Conservation (phyloP, 176 grass and related monocot species). For the Phyllostachys edulis region DNA sequence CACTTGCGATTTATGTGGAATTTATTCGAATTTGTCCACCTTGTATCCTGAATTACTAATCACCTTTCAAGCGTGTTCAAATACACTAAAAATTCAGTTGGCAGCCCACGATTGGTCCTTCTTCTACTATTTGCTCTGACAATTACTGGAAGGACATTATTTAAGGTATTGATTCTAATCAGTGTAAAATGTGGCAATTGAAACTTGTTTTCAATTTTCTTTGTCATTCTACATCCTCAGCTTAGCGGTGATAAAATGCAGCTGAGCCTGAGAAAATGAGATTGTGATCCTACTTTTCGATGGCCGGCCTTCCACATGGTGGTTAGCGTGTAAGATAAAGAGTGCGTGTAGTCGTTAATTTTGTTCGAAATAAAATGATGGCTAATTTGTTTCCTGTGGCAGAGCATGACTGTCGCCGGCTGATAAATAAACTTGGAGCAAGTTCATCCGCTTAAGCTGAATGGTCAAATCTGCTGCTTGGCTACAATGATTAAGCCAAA, state of each 20-base stretch:
- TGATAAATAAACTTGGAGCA: not conserved
- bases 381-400: not conserved
- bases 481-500: constrained; percentile 32
- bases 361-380: not conserved
- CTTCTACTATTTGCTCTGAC: not conserved
- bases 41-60: not conserved
- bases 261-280: not conserved
- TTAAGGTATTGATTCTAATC: not conserved
- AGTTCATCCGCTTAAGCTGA: not conserved
- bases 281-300: not conserved
- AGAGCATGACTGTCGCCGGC: constrained; percentile 16
- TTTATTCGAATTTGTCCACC: not conserved
- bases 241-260: not conserved
- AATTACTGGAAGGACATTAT: not conserved
- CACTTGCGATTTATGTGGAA: not conserved
- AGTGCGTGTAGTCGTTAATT: not conserved
- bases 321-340: not conserved
- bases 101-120: not conserved
- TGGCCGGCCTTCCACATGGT: not conserved
- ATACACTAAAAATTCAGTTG: not conserved
- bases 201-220: not conserved
- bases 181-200: not conserved
- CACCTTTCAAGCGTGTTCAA: not conserved
- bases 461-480: constrained; percentile 31
- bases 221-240: not conserved